Evolutionary conservation across 345 rosid genomes (phyloP).

Genomic region (Garcia nutans): DNA sequence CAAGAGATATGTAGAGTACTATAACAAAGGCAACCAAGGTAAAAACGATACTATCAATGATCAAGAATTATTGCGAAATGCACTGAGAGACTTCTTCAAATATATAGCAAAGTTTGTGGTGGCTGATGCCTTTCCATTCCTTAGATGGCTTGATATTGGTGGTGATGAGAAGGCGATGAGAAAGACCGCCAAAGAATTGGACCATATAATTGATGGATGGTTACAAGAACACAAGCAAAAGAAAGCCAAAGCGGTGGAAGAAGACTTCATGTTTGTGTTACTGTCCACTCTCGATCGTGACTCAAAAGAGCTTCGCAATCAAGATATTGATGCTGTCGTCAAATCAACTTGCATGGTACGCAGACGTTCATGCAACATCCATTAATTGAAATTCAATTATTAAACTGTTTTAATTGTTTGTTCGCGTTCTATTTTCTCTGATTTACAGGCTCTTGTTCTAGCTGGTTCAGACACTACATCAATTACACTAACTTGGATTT

Average conservation of each 20-base stretch:
- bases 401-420: too few relatives aligned
- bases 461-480: background rate
- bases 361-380: too few relatives aligned
- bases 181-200: conserved; percentile 23
- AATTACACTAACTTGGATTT: conserved; percentile 1
- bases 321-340: conserved; percentile 28
- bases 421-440: background rate
- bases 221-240: conserved; percentile 41
- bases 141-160: conserved; percentile 39
- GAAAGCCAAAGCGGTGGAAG: conserved; percentile 7
- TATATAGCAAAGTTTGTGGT: conserved; percentile 19
- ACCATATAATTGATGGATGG: conserved; percentile 30
- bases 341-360: conserved; percentile 35
- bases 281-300: conserved; percentile 18
- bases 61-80: conserved; percentile 1
- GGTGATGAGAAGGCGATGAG: conserved; percentile 35
- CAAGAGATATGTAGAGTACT: conserved; percentile 13
- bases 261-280: conserved; percentile 35
- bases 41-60: background rate
- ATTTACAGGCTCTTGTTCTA: background rate
- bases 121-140: conserved; percentile 35
- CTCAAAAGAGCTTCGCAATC: conserved; percentile 3
- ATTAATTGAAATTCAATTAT: too few relatives aligned
- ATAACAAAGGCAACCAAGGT: background rate
- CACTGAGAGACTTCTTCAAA: conserved; percentile 21